Percentiles rank a stretch among this genome's conserved stretches.
These are phyloP conservation scores for Panicum virgatum DNA, from an alignment of 202 grass and related monocot species.

Conservation along the genomic window DNA sequence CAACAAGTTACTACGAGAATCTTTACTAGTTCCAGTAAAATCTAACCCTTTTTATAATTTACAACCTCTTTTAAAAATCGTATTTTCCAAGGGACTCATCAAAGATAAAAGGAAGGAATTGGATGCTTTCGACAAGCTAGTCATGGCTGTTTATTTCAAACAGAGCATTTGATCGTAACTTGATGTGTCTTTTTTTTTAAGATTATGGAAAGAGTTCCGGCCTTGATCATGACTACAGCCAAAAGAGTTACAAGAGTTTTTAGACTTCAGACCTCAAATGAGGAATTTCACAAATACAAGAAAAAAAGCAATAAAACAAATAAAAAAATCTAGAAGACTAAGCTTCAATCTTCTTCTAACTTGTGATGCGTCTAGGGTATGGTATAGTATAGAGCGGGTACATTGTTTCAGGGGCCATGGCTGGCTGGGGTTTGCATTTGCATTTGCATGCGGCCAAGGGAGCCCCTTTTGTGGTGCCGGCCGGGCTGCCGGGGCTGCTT, in stretches of 20 bases:
- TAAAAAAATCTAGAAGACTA: too few relatives aligned
- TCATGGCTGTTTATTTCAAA: neutral
- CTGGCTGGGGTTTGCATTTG: neutral
- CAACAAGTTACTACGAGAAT: neutral
- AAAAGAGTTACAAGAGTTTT: too few relatives aligned
- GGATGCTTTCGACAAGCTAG: neutral
- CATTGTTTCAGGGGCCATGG: neutral
- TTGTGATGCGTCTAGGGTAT: neutral
- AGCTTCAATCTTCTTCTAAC: too few relatives aligned
- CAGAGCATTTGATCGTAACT: neutral
- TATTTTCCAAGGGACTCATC: neutral
- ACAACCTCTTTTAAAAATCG: neutral
- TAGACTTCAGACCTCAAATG: too few relatives aligned
- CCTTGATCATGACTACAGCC: too few relatives aligned
- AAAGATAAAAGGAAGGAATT: neutral
- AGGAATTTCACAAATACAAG: too few relatives aligned
- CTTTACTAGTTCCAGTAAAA: neutral
- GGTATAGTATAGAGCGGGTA: neutral
- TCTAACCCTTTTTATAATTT: neutral
- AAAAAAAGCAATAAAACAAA: too few relatives aligned
- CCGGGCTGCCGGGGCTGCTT: slow-evolving; percentile 16
- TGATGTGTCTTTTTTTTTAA: too few relatives aligned
- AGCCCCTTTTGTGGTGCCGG: slow-evolving; percentile 27
- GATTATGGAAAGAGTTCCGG: too few relatives aligned
- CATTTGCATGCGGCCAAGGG: slow-evolving; percentile 38